Conservation (phyloP, 2,329 filamentous ascomycete genomes). For the Colletotrichum higginsianum region DNA sequence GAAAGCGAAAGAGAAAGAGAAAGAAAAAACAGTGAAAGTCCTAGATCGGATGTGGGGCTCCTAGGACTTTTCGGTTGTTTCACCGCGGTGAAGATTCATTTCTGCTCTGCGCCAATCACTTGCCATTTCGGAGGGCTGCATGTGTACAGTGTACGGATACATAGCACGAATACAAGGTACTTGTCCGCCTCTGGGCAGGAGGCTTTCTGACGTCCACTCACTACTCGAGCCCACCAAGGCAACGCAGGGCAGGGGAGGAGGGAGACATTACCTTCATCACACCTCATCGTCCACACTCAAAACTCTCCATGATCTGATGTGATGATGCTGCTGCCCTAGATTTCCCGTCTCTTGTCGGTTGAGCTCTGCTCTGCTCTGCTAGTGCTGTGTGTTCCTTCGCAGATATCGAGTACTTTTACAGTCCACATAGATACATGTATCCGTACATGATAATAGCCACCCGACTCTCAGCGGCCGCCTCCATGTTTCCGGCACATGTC, state of each 20-base stretch:
- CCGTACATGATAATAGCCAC: slow-evolving; percentile 5
- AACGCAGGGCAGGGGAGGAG: no score
- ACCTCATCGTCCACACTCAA: background rate
- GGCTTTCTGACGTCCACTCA: slow-evolving; percentile 9
- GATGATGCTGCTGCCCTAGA: slow-evolving; percentile 26
- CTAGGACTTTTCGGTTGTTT: slow-evolving; percentile 40
- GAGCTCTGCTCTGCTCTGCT: slow-evolving; percentile 12
- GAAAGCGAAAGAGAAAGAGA: background rate
- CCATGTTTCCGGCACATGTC: slow-evolving; percentile 19
- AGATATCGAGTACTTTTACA: background rate
- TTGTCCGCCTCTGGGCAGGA: background rate
- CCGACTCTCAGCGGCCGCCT: slow-evolving; percentile 11
- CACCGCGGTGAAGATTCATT: slow-evolving; percentile 37
- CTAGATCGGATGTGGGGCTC: slow-evolving; percentile 36
- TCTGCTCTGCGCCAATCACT: slow-evolving; percentile 34
- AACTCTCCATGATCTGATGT: slow-evolving; percentile 35
- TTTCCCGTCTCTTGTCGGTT: slow-evolving; percentile 21
- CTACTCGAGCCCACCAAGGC: background rate
- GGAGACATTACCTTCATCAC: background rate
- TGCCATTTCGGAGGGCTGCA: background rate
- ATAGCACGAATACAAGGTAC: background rate
- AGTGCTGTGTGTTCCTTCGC: background rate
- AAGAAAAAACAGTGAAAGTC: slow-evolving; percentile 23
- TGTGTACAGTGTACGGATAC: background rate
- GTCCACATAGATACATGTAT: no score